These are phyloP conservation scores for Violaceomyces palustris DNA, from an alignment of 1,284 basidiomycete genomes.

Conservation along the genomic window DNA sequence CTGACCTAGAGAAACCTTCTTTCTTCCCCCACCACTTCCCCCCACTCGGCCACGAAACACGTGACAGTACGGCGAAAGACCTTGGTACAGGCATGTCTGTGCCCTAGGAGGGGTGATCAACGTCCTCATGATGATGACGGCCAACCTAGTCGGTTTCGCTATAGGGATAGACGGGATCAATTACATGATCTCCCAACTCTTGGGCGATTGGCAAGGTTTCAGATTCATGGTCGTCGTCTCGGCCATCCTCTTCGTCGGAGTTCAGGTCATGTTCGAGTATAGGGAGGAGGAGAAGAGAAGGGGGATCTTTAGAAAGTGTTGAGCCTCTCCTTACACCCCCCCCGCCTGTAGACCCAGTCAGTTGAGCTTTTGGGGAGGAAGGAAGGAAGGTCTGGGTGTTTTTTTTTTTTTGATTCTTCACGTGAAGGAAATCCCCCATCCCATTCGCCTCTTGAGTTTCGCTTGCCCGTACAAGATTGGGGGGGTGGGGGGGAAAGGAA, in stretches of 20 bases:
- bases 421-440: no score
- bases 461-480: no score
- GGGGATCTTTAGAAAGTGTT: slow-evolving; percentile 32
- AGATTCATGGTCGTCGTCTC: slow-evolving; percentile 65
- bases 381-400: no score
- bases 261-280: slow-evolving; percentile 74
- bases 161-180: slow-evolving; percentile 77
- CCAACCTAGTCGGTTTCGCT: slow-evolving; percentile 93
- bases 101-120: slow-evolving; percentile 81
- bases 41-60: not conserved
- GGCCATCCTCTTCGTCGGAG: slow-evolving; percentile 70
- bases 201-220: slow-evolving; percentile 65
- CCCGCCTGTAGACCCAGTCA: no score
- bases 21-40: not conserved
- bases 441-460: no score
- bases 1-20: not conserved
- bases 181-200: slow-evolving; percentile 66
- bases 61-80: slow-evolving; percentile 62
- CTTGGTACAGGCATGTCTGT: slow-evolving; percentile 83
- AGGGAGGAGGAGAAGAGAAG: slow-evolving; percentile 33
- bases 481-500: no score
- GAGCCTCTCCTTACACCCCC: no score
- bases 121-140: slow-evolving; percentile 82
- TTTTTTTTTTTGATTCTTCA: no score
- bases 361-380: no score